Evolutionary conservation across 495 filamentous ascomycete genomes (phyloP), one percentile per base, ranked within the genome.

Genomic region (Thermothielavioides terrestris): DNA sequence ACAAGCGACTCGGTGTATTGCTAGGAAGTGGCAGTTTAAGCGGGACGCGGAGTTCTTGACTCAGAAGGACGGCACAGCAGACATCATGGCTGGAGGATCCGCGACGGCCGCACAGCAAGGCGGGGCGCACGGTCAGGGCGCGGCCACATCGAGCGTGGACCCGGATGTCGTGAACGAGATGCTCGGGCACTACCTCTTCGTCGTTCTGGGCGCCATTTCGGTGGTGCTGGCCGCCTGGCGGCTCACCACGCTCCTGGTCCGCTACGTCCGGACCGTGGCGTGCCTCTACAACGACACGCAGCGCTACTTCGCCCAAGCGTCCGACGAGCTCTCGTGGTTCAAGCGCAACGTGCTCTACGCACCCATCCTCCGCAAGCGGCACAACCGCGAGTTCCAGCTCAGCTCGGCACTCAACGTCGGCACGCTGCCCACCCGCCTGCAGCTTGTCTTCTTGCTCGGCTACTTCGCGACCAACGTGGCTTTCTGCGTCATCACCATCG

Each of bases 381-480:
- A 96, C 65, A 95, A 96, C 57, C 76, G 84, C 25, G 88, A 94
- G 62, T 76, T 97, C 53, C 84, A 88, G 60, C 68, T 98, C n/a
- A 89, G 85, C 26, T 75, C 77, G 9, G 89, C 88, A n/a, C 53
- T 96, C 61, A 88, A 85, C 55, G 82, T 95, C 42, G 92, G 92
- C 35, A 95, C 90, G 1, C 69, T 98, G 15, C 92, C 92, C 1
- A 86, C 88, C 4, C 73, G 92, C 23, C 82, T 95, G 57, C 89
- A 98, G 56, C 78, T 84, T 4, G 64, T 89, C 23, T 74, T 97
- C 56, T 70, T 98, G 41, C 10, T 76, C 2, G 62, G 77, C 15
- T 95, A 95, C 66, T 63, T 91, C 18, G 70, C 74, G 11, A 84
- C 78, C 54, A 95, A 97, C 55, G 63, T 92, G 34, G 78, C 80